A percentile compares a stretch with the other conserved stretches of the same genome.
phyloP scores from a whole-genome alignment of 2,329 filamentous ascomycete genomes.

The Parasarocladium wereldwijsianum region DNA sequence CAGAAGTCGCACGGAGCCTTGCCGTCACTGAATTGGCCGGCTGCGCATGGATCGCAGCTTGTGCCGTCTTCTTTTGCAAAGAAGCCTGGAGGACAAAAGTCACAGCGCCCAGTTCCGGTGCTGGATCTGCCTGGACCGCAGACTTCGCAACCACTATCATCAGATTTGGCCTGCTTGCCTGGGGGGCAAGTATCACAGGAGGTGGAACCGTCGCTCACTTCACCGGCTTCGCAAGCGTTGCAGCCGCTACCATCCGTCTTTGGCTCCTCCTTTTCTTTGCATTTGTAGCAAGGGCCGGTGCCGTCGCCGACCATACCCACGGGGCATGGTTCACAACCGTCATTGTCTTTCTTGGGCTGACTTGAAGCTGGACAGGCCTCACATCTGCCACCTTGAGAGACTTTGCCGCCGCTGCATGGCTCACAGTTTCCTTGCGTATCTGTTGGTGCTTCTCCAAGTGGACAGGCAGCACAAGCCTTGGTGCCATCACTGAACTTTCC shows the following conservation, averaged over 20 bases:
- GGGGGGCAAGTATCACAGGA: slow-evolving; percentile 1
- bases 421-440: background rate
- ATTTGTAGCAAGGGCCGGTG: slow-evolving; percentile 1
- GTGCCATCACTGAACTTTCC: slow-evolving; percentile 2
- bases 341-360: slow-evolving; percentile 2
- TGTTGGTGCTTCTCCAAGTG: background rate
- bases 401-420: background rate
- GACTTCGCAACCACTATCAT: slow-evolving; percentile 1
- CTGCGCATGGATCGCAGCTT: background rate
- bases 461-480: background rate
- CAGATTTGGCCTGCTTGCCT: slow-evolving; percentile 2
- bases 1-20: slow-evolving; percentile 1
- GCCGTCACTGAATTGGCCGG: background rate
- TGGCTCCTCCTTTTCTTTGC: background rate
- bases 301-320: background rate
- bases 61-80: background rate
- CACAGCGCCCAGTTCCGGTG: background rate
- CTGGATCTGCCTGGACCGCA: background rate
- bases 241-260: slow-evolving; percentile 1
- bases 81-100: background rate
- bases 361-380: background rate
- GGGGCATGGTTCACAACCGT: slow-evolving; percentile 2
- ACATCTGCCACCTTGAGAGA: background rate
- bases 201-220: slow-evolving; percentile 1
- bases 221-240: slow-evolving; percentile 1